A percentile compares a stretch with the other conserved stretches of the same genome.
These are phyloP conservation scores for Bisporella sp. DNA, from an alignment of 2,329 filamentous ascomycete species.

Conservation along the genomic window DNA sequence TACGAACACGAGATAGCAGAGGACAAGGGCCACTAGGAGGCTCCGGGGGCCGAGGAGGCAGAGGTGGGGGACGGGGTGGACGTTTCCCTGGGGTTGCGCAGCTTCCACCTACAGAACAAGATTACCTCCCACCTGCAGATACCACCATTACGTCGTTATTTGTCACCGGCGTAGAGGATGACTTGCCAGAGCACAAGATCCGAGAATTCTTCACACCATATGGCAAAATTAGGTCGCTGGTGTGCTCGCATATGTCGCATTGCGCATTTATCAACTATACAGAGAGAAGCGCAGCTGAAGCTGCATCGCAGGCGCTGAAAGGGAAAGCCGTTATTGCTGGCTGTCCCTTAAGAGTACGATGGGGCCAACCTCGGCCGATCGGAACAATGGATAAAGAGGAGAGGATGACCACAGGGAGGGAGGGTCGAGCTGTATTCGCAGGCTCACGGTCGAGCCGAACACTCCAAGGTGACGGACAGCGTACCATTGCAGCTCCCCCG, in stretches of 20 bases:
- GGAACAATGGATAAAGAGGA: conserved; percentile 88
- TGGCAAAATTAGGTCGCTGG: conserved; percentile 83
- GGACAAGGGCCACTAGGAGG: conserved; percentile 35
- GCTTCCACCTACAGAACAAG: conserved; percentile 72
- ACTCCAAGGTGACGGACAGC: background rate
- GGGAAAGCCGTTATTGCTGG: conserved; percentile 86
- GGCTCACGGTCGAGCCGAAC: conserved; percentile 34
- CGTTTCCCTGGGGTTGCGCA: conserved; percentile 65
- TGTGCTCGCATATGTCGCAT: conserved; percentile 95
- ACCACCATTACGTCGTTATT: conserved; percentile 88
- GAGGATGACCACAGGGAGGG: conserved; percentile 70
- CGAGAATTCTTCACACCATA: conserved; percentile 85
- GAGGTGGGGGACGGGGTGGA: conserved; percentile 33
- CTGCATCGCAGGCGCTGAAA: conserved; percentile 75
- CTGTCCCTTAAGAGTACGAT: conserved; percentile 82
- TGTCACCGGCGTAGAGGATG: conserved; percentile 91
- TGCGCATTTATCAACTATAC: conserved; percentile 96
- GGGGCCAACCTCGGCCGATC: conserved; percentile 87
- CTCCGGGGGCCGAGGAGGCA: conserved; percentile 28
- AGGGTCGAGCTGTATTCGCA: conserved; percentile 58
- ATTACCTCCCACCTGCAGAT: conserved; percentile 80
- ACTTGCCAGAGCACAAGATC: conserved; percentile 85
- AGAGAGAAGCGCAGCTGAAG: conserved; percentile 76
- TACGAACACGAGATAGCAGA: conserved; percentile 64
- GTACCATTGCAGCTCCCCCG: conserved; percentile 12